These are phyloP conservation scores for Blastobotrys malaysiensis DNA, from an alignment of 1,139 yeast species.

Conservation along the genomic window DNA sequence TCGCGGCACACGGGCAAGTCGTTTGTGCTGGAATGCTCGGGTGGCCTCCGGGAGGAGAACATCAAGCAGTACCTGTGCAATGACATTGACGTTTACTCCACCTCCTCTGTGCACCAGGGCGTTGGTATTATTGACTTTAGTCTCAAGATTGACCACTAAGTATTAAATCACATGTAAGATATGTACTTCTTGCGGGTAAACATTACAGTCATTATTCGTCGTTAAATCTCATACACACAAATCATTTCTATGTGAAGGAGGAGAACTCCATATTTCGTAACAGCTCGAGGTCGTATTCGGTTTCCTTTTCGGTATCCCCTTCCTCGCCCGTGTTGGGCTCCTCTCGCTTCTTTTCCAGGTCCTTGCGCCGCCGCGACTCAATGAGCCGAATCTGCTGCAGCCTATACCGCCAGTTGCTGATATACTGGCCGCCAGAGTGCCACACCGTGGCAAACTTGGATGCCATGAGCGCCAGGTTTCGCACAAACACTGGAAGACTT, in stretches of 20 bases:
- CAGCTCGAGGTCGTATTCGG: neutral
- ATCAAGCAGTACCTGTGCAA: constrained; percentile 61
- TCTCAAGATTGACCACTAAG: constrained; percentile 55
- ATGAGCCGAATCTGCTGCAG: constrained; percentile 52
- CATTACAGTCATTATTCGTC: neutral
- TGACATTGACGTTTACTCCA: constrained; percentile 84
- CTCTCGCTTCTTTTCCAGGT: constrained; percentile 3
- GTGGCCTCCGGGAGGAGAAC: constrained; percentile 75
- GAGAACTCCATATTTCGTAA: neutral
- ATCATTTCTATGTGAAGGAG: neutral
- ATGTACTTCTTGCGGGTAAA: too few relatives aligned
- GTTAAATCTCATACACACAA: neutral
- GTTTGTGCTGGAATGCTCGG: constrained; percentile 82
- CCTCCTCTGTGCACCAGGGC: constrained; percentile 93
- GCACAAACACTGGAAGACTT: constrained; percentile 55
- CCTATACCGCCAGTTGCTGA: constrained; percentile 63
- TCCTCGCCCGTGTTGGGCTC: neutral
- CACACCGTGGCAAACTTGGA: constrained; percentile 71
- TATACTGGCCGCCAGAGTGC: constrained; percentile 53
- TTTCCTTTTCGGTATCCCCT: neutral
- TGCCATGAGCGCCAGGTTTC: constrained; percentile 63
- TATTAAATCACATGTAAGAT: too few relatives aligned
- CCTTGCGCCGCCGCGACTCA: constrained; percentile 35
- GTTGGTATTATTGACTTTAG: constrained; percentile 76
- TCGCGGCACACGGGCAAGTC: constrained; percentile 46